Base-by-base conservation (phyloP, 805 yeast species). In the Cyberlindnera subsufficiens region DNA sequence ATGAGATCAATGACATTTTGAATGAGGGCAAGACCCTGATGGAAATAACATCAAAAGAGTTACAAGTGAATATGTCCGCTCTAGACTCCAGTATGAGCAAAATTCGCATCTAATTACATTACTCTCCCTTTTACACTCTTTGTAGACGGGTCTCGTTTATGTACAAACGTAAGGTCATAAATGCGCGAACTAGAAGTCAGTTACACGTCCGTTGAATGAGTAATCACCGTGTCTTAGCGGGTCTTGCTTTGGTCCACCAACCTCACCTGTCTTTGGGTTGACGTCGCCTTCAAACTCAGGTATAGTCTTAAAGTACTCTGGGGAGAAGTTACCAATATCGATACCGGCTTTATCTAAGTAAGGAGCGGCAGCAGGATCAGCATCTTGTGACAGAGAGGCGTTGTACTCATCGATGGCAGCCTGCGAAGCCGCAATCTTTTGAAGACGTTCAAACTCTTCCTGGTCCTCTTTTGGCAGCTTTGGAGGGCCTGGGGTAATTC, bases 231-330 rank as follows among this genome's bases (percentile, higher is more conserved):
- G 91, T 55, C 80, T 78, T 50, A 88, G 71, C 0, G 99, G 99
- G 58, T 93, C 97, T 63, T 93, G 98, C 58, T 93, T 93, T 20
- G 99, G 99, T 0, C 99, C 99, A 38, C 96, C 96, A 18, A 83
- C 72, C 65, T 93, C 99, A 3, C 99, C 99, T 1, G 99, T 93
- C 44, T 70, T 75, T 0, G 99, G 99, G 59, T 93, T 93, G 15
- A 74, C 79, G 48, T 89, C 90, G 1, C 99, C 99, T 64, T 90
- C 96, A 59, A 93, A 93, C 58, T 93, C 99, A 2, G 96, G 96
- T 42, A 89, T 82, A 4, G 89, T 82, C 61, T 83, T 79, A 60
- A 84, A 73, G 50, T 72, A 78, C 43, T 78, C 86, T 2, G 90
- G 84, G 2, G 83, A 80, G 53, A 82, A 76, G 5, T 71, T 66